These are phyloP conservation scores for Pleurostoma richardsiae DNA, from an alignment of 2,329 filamentous ascomycete genomes.

Conservation along the genomic window DNA sequence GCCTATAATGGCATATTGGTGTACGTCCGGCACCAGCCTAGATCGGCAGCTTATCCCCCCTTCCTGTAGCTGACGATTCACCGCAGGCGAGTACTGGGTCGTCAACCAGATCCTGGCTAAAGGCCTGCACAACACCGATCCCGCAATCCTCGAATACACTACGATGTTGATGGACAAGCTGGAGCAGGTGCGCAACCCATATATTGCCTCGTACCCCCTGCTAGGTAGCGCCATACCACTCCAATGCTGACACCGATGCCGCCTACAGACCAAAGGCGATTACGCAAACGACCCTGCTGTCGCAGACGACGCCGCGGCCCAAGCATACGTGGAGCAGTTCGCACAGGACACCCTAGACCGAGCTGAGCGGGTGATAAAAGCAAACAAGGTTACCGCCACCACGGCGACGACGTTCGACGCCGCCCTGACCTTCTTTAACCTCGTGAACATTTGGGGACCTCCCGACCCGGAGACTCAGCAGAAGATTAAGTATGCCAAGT, in stretches of 20 bases:
- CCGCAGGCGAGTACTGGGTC: constrained; percentile 78
- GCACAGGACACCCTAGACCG: constrained; percentile 81
- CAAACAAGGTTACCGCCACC: constrained; percentile 83
- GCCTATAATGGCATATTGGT: constrained; percentile 92
- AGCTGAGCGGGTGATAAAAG: constrained; percentile 75
- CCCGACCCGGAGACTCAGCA: constrained; percentile 70
- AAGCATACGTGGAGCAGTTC: constrained; percentile 93
- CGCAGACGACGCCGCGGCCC: constrained; percentile 76
- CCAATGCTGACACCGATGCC: constrained; percentile 3
- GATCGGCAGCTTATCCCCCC: not conserved
- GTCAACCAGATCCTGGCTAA: constrained; percentile 86
- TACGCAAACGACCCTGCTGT: constrained; percentile 78
- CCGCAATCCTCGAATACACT: constrained; percentile 77
- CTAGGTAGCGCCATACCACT: too few relatives aligned
- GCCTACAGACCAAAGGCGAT: constrained; percentile 59
- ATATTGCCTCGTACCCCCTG: too few relatives aligned
- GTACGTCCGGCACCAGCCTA: constrained; percentile 45
- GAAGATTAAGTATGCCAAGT: constrained; percentile 96
- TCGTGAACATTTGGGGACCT: constrained; percentile 77
- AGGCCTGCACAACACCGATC: constrained; percentile 71
- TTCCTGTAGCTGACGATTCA: not conserved
- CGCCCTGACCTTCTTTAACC: constrained; percentile 85
- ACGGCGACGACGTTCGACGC: constrained; percentile 93
- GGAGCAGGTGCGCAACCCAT: constrained; percentile 54
- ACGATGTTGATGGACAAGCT: constrained; percentile 85